Conservation (phyloP, 805 yeast genomes). For the Pichia sporocuriosa region DNA sequence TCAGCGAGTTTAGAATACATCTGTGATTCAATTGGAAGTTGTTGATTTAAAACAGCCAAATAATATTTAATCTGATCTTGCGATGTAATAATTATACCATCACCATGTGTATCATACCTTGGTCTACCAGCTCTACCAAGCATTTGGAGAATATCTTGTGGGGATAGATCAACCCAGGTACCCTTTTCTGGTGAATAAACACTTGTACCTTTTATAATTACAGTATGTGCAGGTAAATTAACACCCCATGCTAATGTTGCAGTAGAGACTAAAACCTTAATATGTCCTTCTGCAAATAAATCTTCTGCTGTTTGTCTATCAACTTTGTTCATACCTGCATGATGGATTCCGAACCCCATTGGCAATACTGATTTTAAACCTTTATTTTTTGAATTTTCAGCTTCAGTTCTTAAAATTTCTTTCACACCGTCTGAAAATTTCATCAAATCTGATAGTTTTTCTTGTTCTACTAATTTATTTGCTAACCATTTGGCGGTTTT, state of each 20-base stretch:
- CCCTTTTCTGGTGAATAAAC: slow-evolving; percentile 89
- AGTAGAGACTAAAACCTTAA: slow-evolving; percentile 81
- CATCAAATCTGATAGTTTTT: slow-evolving; percentile 36
- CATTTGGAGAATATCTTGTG: slow-evolving; percentile 95
- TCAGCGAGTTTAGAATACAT: slow-evolving; percentile 66
- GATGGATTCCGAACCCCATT: slow-evolving; percentile 81
- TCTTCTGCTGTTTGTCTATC: slow-evolving; percentile 81
- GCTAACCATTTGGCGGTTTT: slow-evolving; percentile 73
- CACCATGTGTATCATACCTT: slow-evolving; percentile 84
- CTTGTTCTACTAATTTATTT: slow-evolving; percentile 53
- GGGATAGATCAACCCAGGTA: slow-evolving; percentile 83
- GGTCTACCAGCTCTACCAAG: slow-evolving; percentile 99
- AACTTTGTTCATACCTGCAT: slow-evolving; percentile 72
- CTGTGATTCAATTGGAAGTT: slow-evolving; percentile 88
- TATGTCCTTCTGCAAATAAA: slow-evolving; percentile 78
- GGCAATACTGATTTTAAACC: slow-evolving; percentile 55
- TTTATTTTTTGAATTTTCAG: slow-evolving; percentile 46
- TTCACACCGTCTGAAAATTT: slow-evolving; percentile 49
- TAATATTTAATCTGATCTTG: slow-evolving; percentile 83
- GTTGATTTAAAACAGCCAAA: slow-evolving; percentile 84
- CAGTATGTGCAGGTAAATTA: slow-evolving; percentile 91
- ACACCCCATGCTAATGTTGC: slow-evolving; percentile 98
- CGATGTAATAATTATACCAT: slow-evolving; percentile 86
- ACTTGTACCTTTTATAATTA: slow-evolving; percentile 87
- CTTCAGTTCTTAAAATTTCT: slow-evolving; percentile 60